phyloP scores from a whole-genome alignment of 768 basidiomycete genomes.

The Mrakia blollopis region DNA sequence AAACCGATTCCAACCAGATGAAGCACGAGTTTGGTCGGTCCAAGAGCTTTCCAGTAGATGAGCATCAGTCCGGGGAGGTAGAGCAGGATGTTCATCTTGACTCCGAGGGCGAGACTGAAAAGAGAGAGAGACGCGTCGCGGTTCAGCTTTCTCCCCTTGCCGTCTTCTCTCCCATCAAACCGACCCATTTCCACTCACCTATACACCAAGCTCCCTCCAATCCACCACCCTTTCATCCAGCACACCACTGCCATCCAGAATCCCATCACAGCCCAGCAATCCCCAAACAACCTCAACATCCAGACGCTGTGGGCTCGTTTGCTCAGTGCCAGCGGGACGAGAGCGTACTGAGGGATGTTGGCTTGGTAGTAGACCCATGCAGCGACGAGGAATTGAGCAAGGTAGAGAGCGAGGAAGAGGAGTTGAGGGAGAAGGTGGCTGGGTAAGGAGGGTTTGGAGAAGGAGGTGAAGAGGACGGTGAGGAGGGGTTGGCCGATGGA shows the following conservation, averaged over 20 bases:
- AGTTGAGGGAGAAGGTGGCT: slow-evolving; percentile 48
- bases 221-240: slow-evolving; percentile 58
- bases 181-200: no score
- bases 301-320: slow-evolving; percentile 93
- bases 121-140: background rate
- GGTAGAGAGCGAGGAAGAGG: slow-evolving; percentile 70
- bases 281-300: slow-evolving; percentile 87
- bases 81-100: slow-evolving; percentile 91
- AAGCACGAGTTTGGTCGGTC: slow-evolving; percentile 36
- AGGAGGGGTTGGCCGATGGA: slow-evolving; percentile 65
- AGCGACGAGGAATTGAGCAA: slow-evolving; percentile 59
- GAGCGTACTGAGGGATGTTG: slow-evolving; percentile 37
- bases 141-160: background rate
- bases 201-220: slow-evolving; percentile 62
- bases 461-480: slow-evolving; percentile 51
- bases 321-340: slow-evolving; percentile 66
- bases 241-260: slow-evolving; percentile 58
- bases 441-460: slow-evolving; percentile 45
- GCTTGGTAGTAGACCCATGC: slow-evolving; percentile 59
- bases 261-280: slow-evolving; percentile 74
- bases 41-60: slow-evolving; percentile 65
- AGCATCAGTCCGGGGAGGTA: slow-evolving; percentile 85
- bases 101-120: slow-evolving; percentile 68
- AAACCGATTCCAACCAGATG: slow-evolving; percentile 40
- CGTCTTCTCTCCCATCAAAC: background rate